These are phyloP conservation scores for Candida insectalens DNA, from an alignment of 805 yeast genomes.

Conservation along the genomic window DNA sequence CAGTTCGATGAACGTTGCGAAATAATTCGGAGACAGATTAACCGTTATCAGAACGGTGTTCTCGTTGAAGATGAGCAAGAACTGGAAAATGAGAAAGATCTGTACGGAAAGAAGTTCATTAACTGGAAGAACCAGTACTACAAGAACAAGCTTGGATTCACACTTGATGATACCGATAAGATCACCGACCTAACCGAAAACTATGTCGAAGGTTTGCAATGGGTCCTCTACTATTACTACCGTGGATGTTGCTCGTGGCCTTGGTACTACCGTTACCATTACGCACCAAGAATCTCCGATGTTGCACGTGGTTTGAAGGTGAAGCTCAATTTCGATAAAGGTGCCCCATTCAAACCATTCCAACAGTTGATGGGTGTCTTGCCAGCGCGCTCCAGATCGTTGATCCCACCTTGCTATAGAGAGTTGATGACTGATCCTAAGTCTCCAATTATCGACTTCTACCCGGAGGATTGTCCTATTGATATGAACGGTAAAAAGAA, in stretches of 20 bases:
- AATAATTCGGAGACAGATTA: slow-evolving; percentile 44
- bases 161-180: slow-evolving; percentile 48
- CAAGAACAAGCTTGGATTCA: slow-evolving; percentile 65
- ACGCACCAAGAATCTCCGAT: slow-evolving; percentile 92
- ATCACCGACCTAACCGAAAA: slow-evolving; percentile 61
- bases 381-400: slow-evolving; percentile 79
- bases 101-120: slow-evolving; percentile 66
- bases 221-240: slow-evolving; percentile 91
- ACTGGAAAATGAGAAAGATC: slow-evolving; percentile 41
- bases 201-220: slow-evolving; percentile 90
- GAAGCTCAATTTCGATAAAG: slow-evolving; percentile 52
- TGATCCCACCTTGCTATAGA: slow-evolving; percentile 73
- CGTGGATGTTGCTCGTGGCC: slow-evolving; percentile 92
- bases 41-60: slow-evolving; percentile 56
- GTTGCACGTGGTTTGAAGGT: slow-evolving; percentile 61
- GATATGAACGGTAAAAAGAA: slow-evolving; percentile 94
- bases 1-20: slow-evolving; percentile 45
- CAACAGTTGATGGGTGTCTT: slow-evolving; percentile 96
- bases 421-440: slow-evolving; percentile 74
- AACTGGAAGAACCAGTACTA: slow-evolving; percentile 85
- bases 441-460: slow-evolving; percentile 85
- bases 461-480: slow-evolving; percentile 78
- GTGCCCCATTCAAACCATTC: slow-evolving; percentile 82
- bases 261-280: slow-evolving; percentile 87
- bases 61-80: slow-evolving; percentile 50